Base-by-base conservation (phyloP, 1,139 yeast species). In the Diutina neorugosa region DNA sequence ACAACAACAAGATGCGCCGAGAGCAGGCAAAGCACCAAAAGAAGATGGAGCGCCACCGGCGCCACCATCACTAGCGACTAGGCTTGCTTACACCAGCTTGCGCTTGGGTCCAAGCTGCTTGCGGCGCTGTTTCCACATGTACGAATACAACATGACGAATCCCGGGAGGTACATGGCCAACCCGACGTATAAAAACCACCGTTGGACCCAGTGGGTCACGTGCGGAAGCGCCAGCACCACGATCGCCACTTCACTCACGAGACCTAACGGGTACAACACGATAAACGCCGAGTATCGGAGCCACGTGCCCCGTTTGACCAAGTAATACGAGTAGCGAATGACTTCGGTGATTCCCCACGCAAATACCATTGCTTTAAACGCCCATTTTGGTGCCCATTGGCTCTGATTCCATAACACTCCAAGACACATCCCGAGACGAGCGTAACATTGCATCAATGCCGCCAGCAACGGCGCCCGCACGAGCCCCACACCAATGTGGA, bases 281-380 rank as follows among this genome's bases (percentile, higher is more conserved):
- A 68, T 54, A 53, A 70, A 71, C 1, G 68, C 63, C 41, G 69
- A 62, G 58, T 71, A 70, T 43, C 75, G 58, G 23, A 69, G 56
- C 73, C 74, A 70, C 7, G 52, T 55, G 6, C 52, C 20, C 42
- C 60, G 53, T 55, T 67, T 68, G 46, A 58, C 48, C 12, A 58
- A 58, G 52, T 67, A 71, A 57, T 61, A 70, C 2, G 64, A 63
- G 54, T 70, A 71, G 31, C 74, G 58, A 12, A 69, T 62, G 41
- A 70, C 57, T 55, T 71, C 76, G 0, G 69, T 64, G 3, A 61
- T 34, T n/a, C 70, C 60, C 76, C 76, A 71, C 2, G 74, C 72
- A 19, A 67, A 40, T 1, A 62, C 54, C 20, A 71, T 56, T 1
- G 63, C 65, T 1, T 65, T 60, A 54, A 65, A 71, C 6, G 66